Evolutionary conservation across 2,329 filamentous ascomycete genomes (phyloP).

Genomic region (Penicillium sp.): DNA sequence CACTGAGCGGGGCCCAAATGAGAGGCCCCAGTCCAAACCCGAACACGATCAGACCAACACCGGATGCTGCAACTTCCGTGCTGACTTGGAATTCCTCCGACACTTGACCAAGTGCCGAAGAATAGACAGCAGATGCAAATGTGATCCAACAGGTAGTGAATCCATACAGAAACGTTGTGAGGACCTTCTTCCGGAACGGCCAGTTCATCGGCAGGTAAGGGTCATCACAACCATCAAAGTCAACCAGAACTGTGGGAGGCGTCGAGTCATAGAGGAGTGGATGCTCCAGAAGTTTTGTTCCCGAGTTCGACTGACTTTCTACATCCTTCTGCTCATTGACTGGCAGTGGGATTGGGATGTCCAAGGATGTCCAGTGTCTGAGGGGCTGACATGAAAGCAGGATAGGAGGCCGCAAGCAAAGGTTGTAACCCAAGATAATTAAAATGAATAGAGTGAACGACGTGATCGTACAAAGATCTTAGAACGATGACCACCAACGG

Average conservation of each 20-base stretch:
- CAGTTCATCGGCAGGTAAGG: constrained; percentile 71
- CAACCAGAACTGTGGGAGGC: constrained; percentile 45
- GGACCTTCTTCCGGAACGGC: constrained; percentile 68
- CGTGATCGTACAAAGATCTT: neutral
- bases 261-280: neutral
- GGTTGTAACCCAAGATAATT: no score
- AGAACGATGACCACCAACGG: neutral
- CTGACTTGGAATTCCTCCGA: constrained; percentile 34
- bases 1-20: constrained; percentile 63
- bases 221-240: constrained; percentile 72
- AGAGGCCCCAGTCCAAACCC: constrained; percentile 56
- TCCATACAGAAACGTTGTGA: constrained; percentile 66
- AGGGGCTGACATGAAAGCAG: neutral
- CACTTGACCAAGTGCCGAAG: constrained; percentile 59
- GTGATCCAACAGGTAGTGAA: constrained; percentile 60
- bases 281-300: neutral
- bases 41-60: constrained; percentile 53
- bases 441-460: neutral
- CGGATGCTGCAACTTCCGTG: constrained; percentile 40
- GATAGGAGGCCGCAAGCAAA: neutral
- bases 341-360: neutral
- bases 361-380: neutral
- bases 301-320: neutral
- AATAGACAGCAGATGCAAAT: constrained; percentile 54
- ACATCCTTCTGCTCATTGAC: neutral